These are phyloP conservation scores for Drechslera avenae DNA, from an alignment of 2,329 filamentous ascomycete genomes.

Conservation along the genomic window DNA sequence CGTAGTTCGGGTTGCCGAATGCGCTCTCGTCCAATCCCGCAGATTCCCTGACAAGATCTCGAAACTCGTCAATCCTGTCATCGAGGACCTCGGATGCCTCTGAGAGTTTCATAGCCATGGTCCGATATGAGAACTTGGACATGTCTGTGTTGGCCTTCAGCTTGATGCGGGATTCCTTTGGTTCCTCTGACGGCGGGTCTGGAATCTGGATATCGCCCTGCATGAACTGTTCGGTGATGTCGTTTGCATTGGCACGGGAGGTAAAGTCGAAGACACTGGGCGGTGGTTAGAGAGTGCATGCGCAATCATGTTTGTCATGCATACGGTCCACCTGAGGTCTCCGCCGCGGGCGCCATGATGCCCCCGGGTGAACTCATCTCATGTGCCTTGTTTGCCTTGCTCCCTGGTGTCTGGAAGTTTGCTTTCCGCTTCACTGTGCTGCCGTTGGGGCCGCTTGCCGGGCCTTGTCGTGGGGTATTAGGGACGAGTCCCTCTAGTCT, in stretches of 20 bases:
- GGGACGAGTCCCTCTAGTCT: conserved; percentile 57
- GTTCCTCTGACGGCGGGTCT: conserved; percentile 73
- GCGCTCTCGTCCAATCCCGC: conserved; percentile 76
- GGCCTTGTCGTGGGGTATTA: conserved; percentile 50
- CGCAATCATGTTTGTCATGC: conserved; percentile 15
- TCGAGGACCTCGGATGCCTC: conserved; percentile 93
- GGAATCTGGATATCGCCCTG: conserved; percentile 73
- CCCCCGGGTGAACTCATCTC: conserved; percentile 58
- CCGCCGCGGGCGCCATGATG: conserved; percentile 38
- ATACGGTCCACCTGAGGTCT: conserved; percentile 49
- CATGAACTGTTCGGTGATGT: conserved; percentile 76
- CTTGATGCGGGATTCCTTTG: conserved; percentile 77
- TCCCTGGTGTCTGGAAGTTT: conserved; percentile 57
- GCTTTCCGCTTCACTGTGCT: conserved; percentile 60
- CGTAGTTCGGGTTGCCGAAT: conserved; percentile 84
- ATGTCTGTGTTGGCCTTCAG: conserved; percentile 85
- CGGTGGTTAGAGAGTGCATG: conserved; percentile 16
- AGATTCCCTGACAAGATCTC: conserved; percentile 72
- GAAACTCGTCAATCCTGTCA: conserved; percentile 91
- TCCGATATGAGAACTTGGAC: conserved; percentile 89
- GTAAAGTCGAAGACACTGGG: conserved; percentile 68
- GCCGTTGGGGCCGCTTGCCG: conserved; percentile 50
- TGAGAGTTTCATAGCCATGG: conserved; percentile 91
- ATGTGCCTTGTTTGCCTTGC: conserved; percentile 51
- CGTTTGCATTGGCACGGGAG: conserved; percentile 77